Base-by-base conservation (phyloP, 2,329 filamentous ascomycete genomes). In the Cladobotryum protrusum region DNA sequence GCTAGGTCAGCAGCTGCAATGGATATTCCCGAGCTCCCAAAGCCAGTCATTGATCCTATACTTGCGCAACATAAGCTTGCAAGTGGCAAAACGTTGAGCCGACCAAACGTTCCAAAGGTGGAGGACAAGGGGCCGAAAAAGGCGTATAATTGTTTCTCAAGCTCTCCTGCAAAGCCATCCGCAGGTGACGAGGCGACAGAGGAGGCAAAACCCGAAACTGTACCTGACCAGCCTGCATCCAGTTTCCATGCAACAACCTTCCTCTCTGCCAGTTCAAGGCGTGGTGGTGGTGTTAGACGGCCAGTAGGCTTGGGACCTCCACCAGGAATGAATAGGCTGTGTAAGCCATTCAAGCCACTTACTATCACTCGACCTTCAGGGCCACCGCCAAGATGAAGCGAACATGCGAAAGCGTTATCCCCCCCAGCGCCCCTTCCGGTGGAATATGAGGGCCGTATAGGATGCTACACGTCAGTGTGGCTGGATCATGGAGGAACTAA, bases 61-160 rank as follows among this genome's bases (percentile, higher is more conserved):
- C 53, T 72, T 1, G 55, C 61, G 15, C 56, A 58, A 1, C 74
- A 79, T 56, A 77, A 68, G 48, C 62, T 81, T 3, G 58, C 68
- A n/a, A 58, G 58, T 2, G 65, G 63, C 3, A 70, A 62, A 44
- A 52, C 69, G 12, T 56, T 68, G 11, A 58, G 59, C 17, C 69
- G 65, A 20, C 71, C 70, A n/a, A 63, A 57, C 50, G 34, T 58
- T 54, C 45, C 37, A 9, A 50, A 59, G 43, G 55, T 57, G 35
- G 57, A 63, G 6, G 56, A 61, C 2, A 56, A 55, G 4, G 60
- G 54, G 8, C 63, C 65, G 2, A 66, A 63, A 48, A 75, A 74
- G 45, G 66, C 67, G 7, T 86, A 87, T 56, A 62, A 72, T 1
- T 76, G 73, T 54, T 81, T 83, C 59, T 82, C 79, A 0, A 83